These are phyloP conservation scores for Chlorella variabilis DNA, from an alignment of 163 green algal genomes.

Conservation along the genomic window DNA sequence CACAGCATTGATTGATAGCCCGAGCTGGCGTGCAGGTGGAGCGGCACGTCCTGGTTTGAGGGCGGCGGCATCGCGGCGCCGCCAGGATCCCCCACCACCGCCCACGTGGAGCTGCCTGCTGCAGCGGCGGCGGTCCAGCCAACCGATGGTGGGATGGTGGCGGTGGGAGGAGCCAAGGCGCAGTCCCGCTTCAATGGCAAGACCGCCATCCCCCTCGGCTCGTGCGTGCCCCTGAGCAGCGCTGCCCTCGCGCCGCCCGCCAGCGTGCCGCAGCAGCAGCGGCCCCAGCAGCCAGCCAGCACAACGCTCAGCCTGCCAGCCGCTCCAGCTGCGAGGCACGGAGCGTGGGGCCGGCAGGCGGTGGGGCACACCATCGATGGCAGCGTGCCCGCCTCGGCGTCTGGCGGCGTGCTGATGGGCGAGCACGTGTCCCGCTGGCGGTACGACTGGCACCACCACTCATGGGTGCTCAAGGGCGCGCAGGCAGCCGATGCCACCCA, in stretches of 20 bases:
- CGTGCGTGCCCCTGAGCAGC: conserved; percentile 2
- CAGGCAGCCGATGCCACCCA: not conserved
- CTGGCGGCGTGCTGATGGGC: not conserved
- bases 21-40: conserved; percentile 21
- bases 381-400: not conserved
- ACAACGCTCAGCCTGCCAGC: not conserved
- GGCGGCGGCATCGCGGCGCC: not conserved
- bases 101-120: too few species aligned
- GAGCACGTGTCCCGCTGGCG: conserved; percentile 30
- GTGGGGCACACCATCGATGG: conserved; percentile 4
- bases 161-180: conserved; percentile 31
- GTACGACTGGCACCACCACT: conserved; percentile 28
- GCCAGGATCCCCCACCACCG: not conserved
- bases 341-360: not conserved
- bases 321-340: not conserved
- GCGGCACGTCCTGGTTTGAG: not conserved
- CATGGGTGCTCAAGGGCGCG: conserved; percentile 13
- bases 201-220: conserved; percentile 38
- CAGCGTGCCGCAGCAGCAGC: not conserved
- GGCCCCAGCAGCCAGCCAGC: not conserved
- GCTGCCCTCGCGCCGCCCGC: not conserved
- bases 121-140: too few species aligned
- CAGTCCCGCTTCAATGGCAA: conserved; percentile 41
- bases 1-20: too few species aligned
- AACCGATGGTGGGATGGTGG: too few species aligned